Evolutionary conservation across 78 protist genomes (phyloP).

Genomic region (Chrysochromulina parva): DNA sequence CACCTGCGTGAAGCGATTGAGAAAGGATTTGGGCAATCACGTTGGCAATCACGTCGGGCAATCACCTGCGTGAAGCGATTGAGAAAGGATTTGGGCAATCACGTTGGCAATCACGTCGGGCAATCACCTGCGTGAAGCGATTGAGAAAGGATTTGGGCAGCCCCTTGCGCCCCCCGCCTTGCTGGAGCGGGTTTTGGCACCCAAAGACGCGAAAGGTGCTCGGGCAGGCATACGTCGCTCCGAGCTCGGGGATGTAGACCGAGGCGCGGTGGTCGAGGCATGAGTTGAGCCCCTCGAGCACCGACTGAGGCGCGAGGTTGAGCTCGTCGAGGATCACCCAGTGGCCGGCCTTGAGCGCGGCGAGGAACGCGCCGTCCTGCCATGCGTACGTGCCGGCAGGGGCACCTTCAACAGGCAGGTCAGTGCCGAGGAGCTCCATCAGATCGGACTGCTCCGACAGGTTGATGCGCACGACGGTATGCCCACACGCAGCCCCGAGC

Average conservation of each 20-base stretch:
- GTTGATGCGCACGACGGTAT: constrained; percentile 92
- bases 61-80: too few species aligned
- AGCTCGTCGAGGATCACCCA: constrained; percentile 99
- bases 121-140: constrained; percentile 88
- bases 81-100: not conserved
- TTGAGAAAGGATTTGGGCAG: constrained; percentile 98
- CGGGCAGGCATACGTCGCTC: constrained; percentile 71
- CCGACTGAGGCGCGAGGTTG: constrained; percentile 98
- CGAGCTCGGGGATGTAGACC: constrained; percentile 95
- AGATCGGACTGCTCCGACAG: constrained; percentile 99
- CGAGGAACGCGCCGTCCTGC: constrained; percentile 66
- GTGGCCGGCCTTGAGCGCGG: constrained; percentile 84
- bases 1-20: constrained; percentile 95
- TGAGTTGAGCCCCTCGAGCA: constrained; percentile 99
- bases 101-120: not conserved
- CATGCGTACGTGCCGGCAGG: constrained; percentile 1
- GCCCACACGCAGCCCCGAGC: constrained; percentile 80
- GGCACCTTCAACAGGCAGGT: constrained; percentile 89
- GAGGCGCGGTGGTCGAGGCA: constrained; percentile 94
- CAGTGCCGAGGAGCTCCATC: constrained; percentile 96
- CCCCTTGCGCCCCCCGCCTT: constrained; percentile 97
- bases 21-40: constrained; percentile 77
- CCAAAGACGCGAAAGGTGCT: constrained; percentile 89
- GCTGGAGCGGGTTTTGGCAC: constrained; percentile 94
- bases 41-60: too few species aligned